Evolutionary conservation across 2,329 filamentous ascomycete genomes (phyloP).

Genomic region (Ceratocystis destructans): DNA sequence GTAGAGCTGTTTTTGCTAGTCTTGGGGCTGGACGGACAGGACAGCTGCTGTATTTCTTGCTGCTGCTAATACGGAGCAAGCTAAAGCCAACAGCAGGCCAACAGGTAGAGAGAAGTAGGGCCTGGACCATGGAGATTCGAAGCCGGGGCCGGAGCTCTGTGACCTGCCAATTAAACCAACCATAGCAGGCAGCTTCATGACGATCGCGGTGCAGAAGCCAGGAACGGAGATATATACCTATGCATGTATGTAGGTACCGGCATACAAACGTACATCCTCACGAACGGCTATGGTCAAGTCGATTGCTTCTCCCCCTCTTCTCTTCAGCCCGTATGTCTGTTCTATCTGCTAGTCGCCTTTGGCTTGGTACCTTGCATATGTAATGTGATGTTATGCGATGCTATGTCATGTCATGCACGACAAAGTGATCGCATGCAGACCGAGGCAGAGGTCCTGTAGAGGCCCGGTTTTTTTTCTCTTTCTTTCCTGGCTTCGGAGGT

Average conservation of each 20-base stretch:
- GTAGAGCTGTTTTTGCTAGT: neutral
- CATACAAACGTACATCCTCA: neutral
- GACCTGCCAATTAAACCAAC: neutral
- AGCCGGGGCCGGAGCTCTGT: no score
- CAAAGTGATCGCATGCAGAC: slow-evolving; percentile 10
- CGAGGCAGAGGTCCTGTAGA: neutral
- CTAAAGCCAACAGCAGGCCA: neutral
- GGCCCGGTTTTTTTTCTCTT: neutral
- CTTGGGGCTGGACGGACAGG: neutral
- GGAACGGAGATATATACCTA: neutral
- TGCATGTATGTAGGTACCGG: neutral
- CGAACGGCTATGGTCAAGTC: neutral
- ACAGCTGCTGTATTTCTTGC: neutral
- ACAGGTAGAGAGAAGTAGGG: neutral
- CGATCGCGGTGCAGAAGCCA: slow-evolving; percentile 1
- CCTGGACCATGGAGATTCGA: neutral
- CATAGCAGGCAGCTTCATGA: neutral
- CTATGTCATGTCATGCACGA: slow-evolving; percentile 6
- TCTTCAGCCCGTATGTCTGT: neutral
- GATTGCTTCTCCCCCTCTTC: neutral
- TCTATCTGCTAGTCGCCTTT: neutral
- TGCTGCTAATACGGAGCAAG: neutral
- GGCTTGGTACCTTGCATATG: slow-evolving; percentile 13
- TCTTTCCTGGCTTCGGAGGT: neutral
- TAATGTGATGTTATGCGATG: slow-evolving; percentile 1